These are phyloP conservation scores for Clonostachys solani DNA, from an alignment of 2,329 filamentous ascomycete genomes.

Conservation along the genomic window DNA sequence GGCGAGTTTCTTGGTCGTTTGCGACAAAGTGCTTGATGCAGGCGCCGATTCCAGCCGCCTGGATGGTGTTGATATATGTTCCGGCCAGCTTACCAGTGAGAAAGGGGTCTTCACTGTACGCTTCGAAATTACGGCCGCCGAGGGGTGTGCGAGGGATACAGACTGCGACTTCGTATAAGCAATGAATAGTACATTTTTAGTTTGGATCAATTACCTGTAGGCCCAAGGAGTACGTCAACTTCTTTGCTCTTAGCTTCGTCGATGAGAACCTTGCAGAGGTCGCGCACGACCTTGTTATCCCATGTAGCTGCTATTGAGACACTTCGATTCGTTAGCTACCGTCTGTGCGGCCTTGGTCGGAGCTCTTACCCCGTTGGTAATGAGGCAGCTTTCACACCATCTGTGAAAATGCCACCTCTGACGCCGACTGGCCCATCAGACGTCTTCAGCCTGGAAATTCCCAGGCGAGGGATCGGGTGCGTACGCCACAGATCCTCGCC, in stretches of 20 bases:
- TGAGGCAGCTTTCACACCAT: neutral
- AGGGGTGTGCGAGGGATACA: conserved; percentile 22
- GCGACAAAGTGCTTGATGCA: conserved; percentile 28
- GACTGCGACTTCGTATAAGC: neutral
- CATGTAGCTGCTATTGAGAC: neutral
- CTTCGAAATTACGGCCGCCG: conserved; percentile 37
- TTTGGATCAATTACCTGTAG: neutral
- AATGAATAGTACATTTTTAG: neutral
- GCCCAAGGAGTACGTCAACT: neutral
- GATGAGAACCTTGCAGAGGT: neutral
- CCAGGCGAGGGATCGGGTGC: neutral
- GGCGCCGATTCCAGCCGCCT: conserved; percentile 29
- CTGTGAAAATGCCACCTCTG: neutral
- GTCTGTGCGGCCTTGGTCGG: neutral
- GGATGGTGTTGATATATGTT: conserved; percentile 30
- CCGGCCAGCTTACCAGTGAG: conserved; percentile 32
- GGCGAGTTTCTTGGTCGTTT: conserved; percentile 22
- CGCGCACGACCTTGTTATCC: neutral
- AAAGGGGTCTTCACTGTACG: conserved; percentile 35
- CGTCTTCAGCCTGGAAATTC: neutral
- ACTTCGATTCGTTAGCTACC: neutral
- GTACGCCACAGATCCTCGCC: neutral
- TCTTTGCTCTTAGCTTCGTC: neutral
- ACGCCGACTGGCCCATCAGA: neutral
- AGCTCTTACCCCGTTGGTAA: neutral